Percentiles rank a stretch among this genome's conserved stretches.
These are phyloP conservation scores for Botryotinia convoluta DNA, from an alignment of 2,329 filamentous ascomycete species.

Conservation along the genomic window DNA sequence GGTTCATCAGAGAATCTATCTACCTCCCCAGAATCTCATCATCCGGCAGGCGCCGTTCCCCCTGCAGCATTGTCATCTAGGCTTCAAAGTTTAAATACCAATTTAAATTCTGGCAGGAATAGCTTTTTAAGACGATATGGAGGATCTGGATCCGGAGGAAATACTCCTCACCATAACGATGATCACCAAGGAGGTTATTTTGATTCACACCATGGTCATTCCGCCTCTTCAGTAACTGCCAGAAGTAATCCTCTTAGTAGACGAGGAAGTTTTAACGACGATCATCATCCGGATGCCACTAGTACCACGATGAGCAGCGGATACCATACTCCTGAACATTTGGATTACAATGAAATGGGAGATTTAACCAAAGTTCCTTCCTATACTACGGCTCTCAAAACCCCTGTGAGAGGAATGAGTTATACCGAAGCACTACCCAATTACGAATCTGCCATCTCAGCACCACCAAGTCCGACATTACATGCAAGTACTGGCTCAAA, in stretches of 20 bases:
- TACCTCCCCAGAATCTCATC: conserved; percentile 51
- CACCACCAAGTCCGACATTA: conserved; percentile 42
- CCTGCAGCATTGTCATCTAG: conserved; percentile 60
- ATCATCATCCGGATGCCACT: conserved; percentile 42
- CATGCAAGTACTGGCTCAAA: conserved; percentile 23
- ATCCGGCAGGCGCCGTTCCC: conserved; percentile 43
- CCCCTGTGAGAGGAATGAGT: conserved; percentile 53
- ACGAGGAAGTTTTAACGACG: conserved; percentile 39
- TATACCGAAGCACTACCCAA: conserved; percentile 59
- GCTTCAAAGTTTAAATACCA: conserved; percentile 68
- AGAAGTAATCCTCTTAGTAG: conserved; percentile 44
- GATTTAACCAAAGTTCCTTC: conserved; percentile 73
- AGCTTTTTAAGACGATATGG: conserved; percentile 35
- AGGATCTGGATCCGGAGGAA: conserved; percentile 38
- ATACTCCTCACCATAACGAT: conserved; percentile 33
- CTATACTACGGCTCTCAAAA: conserved; percentile 70
- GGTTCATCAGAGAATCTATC: conserved; percentile 77
- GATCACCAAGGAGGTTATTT: conserved; percentile 28
- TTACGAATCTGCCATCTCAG: conserved; percentile 60
- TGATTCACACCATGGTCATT: conserved; percentile 26
- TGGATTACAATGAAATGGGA: conserved; percentile 57
- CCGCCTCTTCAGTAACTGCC: conserved; percentile 20
- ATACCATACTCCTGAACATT: conserved; percentile 55
- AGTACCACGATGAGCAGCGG: conserved; percentile 42
- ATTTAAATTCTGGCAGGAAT: conserved; percentile 55